Base-by-base conservation (phyloP, 805 yeast genomes). In the Crinitomyces ghanaensis region DNA sequence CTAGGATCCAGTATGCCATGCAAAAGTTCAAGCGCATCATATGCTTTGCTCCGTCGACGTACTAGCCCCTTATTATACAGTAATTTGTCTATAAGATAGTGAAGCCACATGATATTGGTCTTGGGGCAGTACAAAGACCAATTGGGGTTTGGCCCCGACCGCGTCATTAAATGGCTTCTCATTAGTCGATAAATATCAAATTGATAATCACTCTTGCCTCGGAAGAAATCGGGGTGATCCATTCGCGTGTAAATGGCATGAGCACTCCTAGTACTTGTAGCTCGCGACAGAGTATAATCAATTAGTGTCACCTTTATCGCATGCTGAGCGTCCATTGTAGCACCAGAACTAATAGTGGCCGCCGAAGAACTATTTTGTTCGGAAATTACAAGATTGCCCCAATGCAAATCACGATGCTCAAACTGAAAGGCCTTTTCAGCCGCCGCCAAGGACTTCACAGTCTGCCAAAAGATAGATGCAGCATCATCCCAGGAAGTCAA, bases 361-460 rank as follows among this genome's bases (percentile, higher is more conserved):
- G 17, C 14, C 11, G 22, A 11, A 5, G 9, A 15, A 12, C 16
- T 27, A 12, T 24, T 15, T 4, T 30, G 27, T 11, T 38, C 41
- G 12, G 40, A 33, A 12, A 78, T 57, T 11, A 75, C 56, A 34
- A 78, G 59, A 46, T 78, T 78, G 8, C 77, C 76, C 66, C 78
- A 64, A 40, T 74, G 78, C 38, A 79, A 53, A 50, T 78, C 82
- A 30, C 88, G 62, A 46, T 79, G 88, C 53, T 78, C 86, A 53
- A 77, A 77, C 39, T 66, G 60, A 38, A 59, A 57, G 23, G 56
- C 48, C 11, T 57, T 51, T 50, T 79, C 85, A 1, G 72, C 77
- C 6, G 53, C 54, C 17, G 68, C 64, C 17, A 78, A 52, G 4
- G 62, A 52, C n/a, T 57, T 51, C 2, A 62, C 72, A 17, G 73